A percentile compares a stretch with the other conserved stretches of the same genome.
Conservation (phyloP, 1,284 basidiomycete species). For the Somion occarium region DNA sequence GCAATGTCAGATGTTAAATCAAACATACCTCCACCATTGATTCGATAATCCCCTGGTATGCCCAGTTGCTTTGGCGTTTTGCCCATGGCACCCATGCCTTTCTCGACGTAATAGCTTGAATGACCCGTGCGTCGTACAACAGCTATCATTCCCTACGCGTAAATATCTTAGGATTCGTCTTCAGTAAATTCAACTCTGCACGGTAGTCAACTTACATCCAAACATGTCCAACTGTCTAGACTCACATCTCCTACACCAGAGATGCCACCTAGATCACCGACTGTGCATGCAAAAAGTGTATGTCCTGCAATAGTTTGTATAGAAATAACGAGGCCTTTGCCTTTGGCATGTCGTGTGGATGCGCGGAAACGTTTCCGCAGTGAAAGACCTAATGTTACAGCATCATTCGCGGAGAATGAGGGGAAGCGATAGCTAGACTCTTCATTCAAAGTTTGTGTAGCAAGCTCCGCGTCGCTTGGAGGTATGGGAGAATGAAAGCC, state of each 20-base stretch:
- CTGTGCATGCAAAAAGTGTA: slow-evolving; percentile 74
- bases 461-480: slow-evolving; percentile 67
- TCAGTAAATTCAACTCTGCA: neutral
- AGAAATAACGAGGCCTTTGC: slow-evolving; percentile 73
- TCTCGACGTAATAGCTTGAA: slow-evolving; percentile 78
- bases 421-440: slow-evolving; percentile 66
- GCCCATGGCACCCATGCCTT: slow-evolving; percentile 77
- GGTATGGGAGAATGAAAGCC: slow-evolving; percentile 51
- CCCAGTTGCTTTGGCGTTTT: slow-evolving; percentile 69
- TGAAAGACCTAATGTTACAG: slow-evolving; percentile 74
- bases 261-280: slow-evolving; percentile 65
- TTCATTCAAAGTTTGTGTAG: slow-evolving; percentile 62
- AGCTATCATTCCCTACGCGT: slow-evolving; percentile 56
- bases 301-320: slow-evolving; percentile 76
- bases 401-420: slow-evolving; percentile 70
- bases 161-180: too few relatives aligned
- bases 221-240: slow-evolving; percentile 70
- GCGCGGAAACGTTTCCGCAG: slow-evolving; percentile 74
- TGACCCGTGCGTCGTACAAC: slow-evolving; percentile 78
- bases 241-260: slow-evolving; percentile 70
- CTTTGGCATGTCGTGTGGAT: slow-evolving; percentile 65
- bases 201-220: slow-evolving; percentile 38
- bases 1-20: too few relatives aligned
- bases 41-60: slow-evolving; percentile 53
- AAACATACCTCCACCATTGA: slow-evolving; percentile 71